These are phyloP conservation scores for Aspergillus asperescens DNA, from an alignment of 495 filamentous ascomycete genomes.

Conservation along the genomic window DNA sequence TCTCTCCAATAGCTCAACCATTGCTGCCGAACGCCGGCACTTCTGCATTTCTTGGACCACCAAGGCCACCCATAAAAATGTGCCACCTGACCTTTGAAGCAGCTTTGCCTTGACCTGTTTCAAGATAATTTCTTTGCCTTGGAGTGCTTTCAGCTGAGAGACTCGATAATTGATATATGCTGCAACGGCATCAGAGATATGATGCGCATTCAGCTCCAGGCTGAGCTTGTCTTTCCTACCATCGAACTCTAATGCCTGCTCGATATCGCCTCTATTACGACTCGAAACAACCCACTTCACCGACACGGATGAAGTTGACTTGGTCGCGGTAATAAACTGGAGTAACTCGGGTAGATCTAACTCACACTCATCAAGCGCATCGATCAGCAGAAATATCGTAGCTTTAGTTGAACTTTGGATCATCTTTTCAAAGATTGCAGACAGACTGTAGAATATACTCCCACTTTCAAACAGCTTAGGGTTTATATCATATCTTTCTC, in stretches of 20 bases:
- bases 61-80: constrained; percentile 5
- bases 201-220: background rate
- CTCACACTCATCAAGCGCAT: constrained; percentile 7
- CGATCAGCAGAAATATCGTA: background rate
- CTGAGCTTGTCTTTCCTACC: background rate
- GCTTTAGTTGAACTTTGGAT: background rate
- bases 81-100: background rate
- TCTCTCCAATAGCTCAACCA: background rate
- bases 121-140: background rate
- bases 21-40: background rate
- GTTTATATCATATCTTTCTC: background rate
- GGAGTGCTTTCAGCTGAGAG: background rate
- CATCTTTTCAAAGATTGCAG: background rate
- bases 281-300: background rate
- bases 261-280: background rate
- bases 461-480: background rate
- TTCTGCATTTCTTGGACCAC: background rate
- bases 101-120: background rate
- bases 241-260: background rate
- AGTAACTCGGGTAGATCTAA: background rate
- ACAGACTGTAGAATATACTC: background rate
- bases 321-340: background rate
- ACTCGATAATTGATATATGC: background rate
- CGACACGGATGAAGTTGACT: background rate
- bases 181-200: background rate